A percentile compares a stretch with the other conserved stretches of the same genome.
Conservation (phyloP, 2,329 filamentous ascomycete genomes). For the Cylindrodendrum hubeiense region DNA sequence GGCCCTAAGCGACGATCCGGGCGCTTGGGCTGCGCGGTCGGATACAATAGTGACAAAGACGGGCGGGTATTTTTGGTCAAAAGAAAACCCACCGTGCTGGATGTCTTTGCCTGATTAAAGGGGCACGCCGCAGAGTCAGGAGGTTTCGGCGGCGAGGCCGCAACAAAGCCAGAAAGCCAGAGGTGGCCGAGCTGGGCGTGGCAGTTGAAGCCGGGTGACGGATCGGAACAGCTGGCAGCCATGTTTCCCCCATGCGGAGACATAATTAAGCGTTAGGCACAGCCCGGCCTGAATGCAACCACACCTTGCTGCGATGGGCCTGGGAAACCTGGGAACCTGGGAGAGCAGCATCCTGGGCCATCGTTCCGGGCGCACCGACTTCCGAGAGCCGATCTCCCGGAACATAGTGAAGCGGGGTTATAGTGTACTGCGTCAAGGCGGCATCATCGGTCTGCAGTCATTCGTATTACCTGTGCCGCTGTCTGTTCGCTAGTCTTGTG, state of each 20-base stretch:
- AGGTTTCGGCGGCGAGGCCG: too few relatives aligned
- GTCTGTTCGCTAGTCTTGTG: not conserved
- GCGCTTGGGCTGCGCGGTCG: not conserved
- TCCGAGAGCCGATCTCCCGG: not conserved
- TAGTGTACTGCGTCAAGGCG: not conserved
- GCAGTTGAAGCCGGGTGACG: too few relatives aligned
- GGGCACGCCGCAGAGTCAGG: not conserved
- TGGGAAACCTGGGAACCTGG: too few relatives aligned
- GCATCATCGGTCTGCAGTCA: not conserved
- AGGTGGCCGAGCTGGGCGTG: too few relatives aligned
- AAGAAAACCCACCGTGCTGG: not conserved
- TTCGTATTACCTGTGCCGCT: not conserved
- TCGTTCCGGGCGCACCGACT: not conserved
- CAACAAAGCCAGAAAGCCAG: too few relatives aligned
- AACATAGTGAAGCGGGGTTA: not conserved
- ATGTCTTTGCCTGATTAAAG: not conserved
- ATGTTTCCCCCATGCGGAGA: not conserved
- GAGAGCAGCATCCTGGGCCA: too few relatives aligned
- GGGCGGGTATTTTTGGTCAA: not conserved
- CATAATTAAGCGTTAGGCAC: not conserved
- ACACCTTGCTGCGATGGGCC: not conserved
- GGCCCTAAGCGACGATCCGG: not conserved
- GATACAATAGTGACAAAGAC: not conserved
- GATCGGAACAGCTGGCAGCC: not conserved
- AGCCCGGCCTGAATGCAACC: not conserved